Evolutionary conservation across 805 yeast genomes (phyloP), one percentile per base, ranked within the genome.

Genomic region (Pichia exigua): DNA sequence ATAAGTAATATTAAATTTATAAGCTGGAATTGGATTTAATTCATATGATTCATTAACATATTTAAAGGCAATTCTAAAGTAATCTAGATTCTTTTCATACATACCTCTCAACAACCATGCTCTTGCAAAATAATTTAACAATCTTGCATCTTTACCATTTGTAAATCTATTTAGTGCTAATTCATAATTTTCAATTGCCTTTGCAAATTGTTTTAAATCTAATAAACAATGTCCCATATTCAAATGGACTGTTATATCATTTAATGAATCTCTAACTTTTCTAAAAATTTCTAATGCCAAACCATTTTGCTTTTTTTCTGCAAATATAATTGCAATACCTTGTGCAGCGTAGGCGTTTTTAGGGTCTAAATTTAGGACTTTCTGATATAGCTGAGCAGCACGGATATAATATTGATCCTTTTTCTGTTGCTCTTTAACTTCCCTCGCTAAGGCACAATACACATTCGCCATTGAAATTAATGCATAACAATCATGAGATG

Each of bases 331-430:
- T 1, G 97, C 98, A 55, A 94, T 76, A 50, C 99, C 99, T 68
- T 94, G 99, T 1, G 99, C 98, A 6, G 99, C 99, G 71, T 84
- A 94, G 1, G 91, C 92, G 64, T 92, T 88, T 58, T 77, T 74
- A 2, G 91, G 81, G 69, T 94, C 98, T 28, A 90, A 69, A 47
- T 86, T 83, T 49, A 94, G 71, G 1, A 89, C 97, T 69, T 94
- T 94, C 61, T 89, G 87, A 66, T 82, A 92, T 53, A 94, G 73
- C 68, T 92, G 97, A 15, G 91, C 85, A n/a, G 97, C 97, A 67
- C 96, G 81, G 44, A 84, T 73, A 65, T 85, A 92, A 50, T 89
- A 85, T 57, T 84, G 86, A 58, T 81, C 81, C 55, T 78, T 77
- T 65, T 82, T 86, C 26, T 71, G 74, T 44, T 68, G 71, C 28